These are phyloP conservation scores for Tetrahymena malaccensis DNA, from an alignment of 73 alveolate species.

Conservation along the genomic window DNA sequence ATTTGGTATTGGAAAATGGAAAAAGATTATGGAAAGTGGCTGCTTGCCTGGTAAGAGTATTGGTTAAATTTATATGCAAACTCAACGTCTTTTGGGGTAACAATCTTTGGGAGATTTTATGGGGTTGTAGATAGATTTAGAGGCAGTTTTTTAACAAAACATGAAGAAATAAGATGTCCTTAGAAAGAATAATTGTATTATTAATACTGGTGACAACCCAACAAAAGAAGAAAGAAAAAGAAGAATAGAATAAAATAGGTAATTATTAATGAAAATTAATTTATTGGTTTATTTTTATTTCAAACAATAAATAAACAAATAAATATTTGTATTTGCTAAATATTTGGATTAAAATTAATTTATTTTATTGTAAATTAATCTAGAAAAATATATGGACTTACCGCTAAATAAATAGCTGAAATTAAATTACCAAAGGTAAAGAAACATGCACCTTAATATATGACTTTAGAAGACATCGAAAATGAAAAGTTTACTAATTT, in stretches of 20 bases:
- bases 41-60: conserved; percentile 75
- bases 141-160: conserved; percentile 54
- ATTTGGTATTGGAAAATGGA: conserved; percentile 79
- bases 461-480: not conserved
- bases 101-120: conserved; percentile 69
- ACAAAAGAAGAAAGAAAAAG: conserved; percentile 45
- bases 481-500: not conserved
- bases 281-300: too few relatives aligned
- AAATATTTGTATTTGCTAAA: not conserved
- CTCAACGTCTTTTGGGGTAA: conserved; percentile 69
- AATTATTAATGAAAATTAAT: too few relatives aligned
- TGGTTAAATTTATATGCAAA: conserved; percentile 59
- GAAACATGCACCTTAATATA: not conserved
- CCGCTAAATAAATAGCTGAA: not conserved
- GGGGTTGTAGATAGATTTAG: conserved; percentile 64
- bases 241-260: conserved; percentile 37
- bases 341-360: not conserved
- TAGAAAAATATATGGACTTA: not conserved
- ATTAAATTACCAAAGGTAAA: not conserved
- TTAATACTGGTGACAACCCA: conserved; percentile 70
- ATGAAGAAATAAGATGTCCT: conserved; percentile 43
- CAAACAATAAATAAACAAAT: not conserved
- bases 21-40: conserved; percentile 57
- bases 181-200: conserved; percentile 68
- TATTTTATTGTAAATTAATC: not conserved